Conservation (phyloP, 495 filamentous ascomycete species). For the Penicillium atrosanguineum region DNA sequence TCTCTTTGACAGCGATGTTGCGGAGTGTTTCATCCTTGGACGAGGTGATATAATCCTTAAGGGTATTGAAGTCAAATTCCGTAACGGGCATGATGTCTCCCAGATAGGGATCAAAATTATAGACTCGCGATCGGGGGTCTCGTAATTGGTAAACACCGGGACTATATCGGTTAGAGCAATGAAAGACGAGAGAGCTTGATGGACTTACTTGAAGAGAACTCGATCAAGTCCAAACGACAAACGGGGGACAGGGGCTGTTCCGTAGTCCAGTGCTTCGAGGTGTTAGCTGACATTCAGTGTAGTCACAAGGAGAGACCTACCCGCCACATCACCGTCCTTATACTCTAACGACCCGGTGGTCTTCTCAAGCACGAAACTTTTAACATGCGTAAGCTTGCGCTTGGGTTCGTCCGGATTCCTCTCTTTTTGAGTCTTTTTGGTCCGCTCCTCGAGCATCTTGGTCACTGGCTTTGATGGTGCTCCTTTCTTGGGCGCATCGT, state of each 20-base stretch:
- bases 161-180: conserved; percentile 31
- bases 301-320: conserved; percentile 15
- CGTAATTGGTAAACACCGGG: conserved; percentile 89
- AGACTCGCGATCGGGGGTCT: conserved; percentile 83
- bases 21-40: conserved; percentile 74
- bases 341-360: conserved; percentile 17
- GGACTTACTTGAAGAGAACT: conserved; percentile 79
- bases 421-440: conserved; percentile 1
- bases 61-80: conserved; percentile 86
- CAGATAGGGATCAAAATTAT: conserved; percentile 94
- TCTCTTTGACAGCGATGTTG: conserved; percentile 57
- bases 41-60: conserved; percentile 84
- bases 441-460: conserved; percentile 1
- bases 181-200: background rate
- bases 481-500: background rate
- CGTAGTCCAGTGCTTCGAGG: conserved; percentile 47
- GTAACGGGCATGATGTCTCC: conserved; percentile 84
- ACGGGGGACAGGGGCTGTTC: conserved; percentile 60
- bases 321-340: conserved; percentile 7
- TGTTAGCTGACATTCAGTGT: conserved; percentile 8
- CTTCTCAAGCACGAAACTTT: conserved; percentile 4
- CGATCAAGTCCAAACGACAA: conserved; percentile 81
- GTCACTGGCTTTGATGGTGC: conserved; percentile 1
- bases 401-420: conserved; percentile 2
- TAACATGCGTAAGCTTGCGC: conserved; percentile 12